A percentile compares a stretch with the other conserved stretches of the same genome.
Conservation (phyloP, 371 early-diverging fungal species). For the Zychaea mexicana region DNA sequence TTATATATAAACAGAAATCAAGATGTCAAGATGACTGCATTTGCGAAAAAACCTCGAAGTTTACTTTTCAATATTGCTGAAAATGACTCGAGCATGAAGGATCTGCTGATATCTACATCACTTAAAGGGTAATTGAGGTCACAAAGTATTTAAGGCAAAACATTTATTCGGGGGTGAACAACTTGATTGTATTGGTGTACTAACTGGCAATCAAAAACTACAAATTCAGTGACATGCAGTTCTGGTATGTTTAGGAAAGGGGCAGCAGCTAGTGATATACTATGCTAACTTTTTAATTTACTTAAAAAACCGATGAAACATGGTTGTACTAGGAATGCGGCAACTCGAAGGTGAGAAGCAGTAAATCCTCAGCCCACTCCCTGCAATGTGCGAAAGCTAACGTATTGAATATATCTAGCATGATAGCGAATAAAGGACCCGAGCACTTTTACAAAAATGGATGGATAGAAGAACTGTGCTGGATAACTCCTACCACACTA, state of each 20-base stretch:
- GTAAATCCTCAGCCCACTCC: not conserved
- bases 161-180: too few relatives aligned
- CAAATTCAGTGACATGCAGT: conserved; percentile 30
- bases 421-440: conserved; percentile 26
- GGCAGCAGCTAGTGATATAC: too few relatives aligned
- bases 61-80: conserved; percentile 31
- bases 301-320: too few relatives aligned
- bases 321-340: conserved; percentile 19
- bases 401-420: too few relatives aligned
- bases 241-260: conserved; percentile 32
- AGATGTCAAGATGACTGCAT: conserved; percentile 4
- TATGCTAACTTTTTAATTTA: too few relatives aligned
- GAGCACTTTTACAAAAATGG: conserved; percentile 21
- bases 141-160: not conserved
- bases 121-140: conserved; percentile 26
- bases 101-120: conserved; percentile 33
- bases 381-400: too few relatives aligned
- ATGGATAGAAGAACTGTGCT: conserved; percentile 42
- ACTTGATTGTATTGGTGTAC: too few relatives aligned
- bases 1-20: conserved; percentile 13
- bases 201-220: not conserved
- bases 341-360: conserved; percentile 12
- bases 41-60: conserved; percentile 33
- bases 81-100: conserved; percentile 8
- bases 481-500: conserved; percentile 31